Base-by-base conservation (phyloP, 495 filamentous ascomycete species). In the Lindgomyces ingoldianus region DNA sequence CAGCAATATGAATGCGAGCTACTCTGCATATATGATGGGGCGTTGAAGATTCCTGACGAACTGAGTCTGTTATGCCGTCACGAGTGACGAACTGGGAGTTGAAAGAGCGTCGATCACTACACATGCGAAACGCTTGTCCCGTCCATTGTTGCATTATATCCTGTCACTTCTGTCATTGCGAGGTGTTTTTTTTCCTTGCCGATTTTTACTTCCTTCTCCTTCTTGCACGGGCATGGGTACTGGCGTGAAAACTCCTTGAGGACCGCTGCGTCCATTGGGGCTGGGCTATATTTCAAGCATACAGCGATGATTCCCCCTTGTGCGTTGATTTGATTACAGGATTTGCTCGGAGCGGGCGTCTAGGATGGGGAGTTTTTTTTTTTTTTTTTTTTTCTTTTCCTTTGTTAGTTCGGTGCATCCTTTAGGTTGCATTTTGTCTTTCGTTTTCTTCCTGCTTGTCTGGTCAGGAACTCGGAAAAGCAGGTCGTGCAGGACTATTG, bases 251-350 rank as follows among this genome's bases (percentile, higher is more conserved):
- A 70, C 50, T 62, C 68, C 44, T 57, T 67, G 55, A 60, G 27
- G 63, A 49, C 58, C 49, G 22, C 42, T 47, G 62, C 24, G 67
- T 56, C 63, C 33, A 18, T 67, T 29, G 47, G 64, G 54, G 49
- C 41, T 60, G 51, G 63, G 54, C 54, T 61, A 50, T 30, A 60
- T 70, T 70, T 63, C 64, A 62, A 67, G 63, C 68, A 67, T 70
- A 64, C 68, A 70, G 68, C 68, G 68, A 67, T 67, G 68, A 70
- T 70, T 70, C 68, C 68, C 67, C 68, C 63, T 70, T 63, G 57
- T 61, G 64, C 64, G 58, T 70, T 70, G 58, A 18, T 66, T 70
- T 62, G 60, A 55, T 65, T 62, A 62, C 33, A 52, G 51, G 52
- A 42, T 30, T 30, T 56, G 41, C 26, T 55, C 33, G 54, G 25